Evolutionary conservation across 2,329 filamentous ascomycete species (phyloP), one percentile per base, ranked within the genome.

Genomic region (Xylariaceae sp.): DNA sequence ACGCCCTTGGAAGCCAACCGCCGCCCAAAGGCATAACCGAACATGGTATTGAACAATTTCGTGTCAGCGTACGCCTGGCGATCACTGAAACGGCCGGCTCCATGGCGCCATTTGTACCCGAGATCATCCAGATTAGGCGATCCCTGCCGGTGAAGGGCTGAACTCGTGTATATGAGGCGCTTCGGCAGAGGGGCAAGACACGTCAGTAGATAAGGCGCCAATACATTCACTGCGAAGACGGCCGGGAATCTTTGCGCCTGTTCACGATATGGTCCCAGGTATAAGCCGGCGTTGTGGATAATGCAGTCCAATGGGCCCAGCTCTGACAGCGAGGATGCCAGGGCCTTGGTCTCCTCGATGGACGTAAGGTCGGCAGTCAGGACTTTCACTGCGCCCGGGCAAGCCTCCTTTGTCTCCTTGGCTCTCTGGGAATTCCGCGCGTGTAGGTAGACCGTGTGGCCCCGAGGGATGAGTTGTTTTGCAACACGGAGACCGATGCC

Each of bases 201-300:
- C 0, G 79, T 78, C 3, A 84, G 71, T 7, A 84, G 71, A 58
- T 82, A 84, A 0, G 81, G 80, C n/a, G 80, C 80, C 0, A 84
- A 62, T 0, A 73, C 77, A 60, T 84, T 84, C 40, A 83, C 79
- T 0, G 78, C 73, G 43, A 81, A 78, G 1, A 81, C 70, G 3
- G 73, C 71, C 0, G 78, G 75, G 30, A 80, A 63, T 1, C 67
- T 65, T 19, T 67, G 63, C 35, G 74, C 54, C 64, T 67, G 54
- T 51, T 69, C 73, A 31, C 51, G 67, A 68, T 53, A 74, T 74
- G 42, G 53, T 1, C 58, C 58, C n/a, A 56, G 49, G 30, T 56
- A 58, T 9, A 80, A 60, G 2, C 80, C 80, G 0, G 81, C 80
- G 57, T 83, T 84, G 70, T 83, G 80, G 31, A 84, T 73, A 11